Evolutionary conservation across 768 basidiomycete genomes (phyloP).

Genomic region (Exsudoporus frostii): DNA sequence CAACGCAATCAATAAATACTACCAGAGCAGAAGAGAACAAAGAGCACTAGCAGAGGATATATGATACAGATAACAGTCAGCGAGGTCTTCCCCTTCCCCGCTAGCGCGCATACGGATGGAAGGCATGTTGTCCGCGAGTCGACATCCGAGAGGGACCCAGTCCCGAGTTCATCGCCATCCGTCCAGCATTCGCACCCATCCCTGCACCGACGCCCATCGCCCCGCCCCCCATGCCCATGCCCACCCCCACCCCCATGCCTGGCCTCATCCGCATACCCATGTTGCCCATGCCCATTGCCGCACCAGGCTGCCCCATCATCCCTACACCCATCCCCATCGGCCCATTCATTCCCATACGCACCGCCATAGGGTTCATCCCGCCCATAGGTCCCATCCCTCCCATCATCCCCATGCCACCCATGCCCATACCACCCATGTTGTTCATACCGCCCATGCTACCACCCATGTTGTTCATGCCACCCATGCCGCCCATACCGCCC

Average conservation of each 20-base stretch:
- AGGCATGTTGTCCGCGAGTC: conserved; percentile 54
- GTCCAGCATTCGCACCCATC: conserved; percentile 33
- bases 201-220: conserved; percentile 34
- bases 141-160: conserved; percentile 48
- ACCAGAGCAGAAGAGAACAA: conserved; percentile 10
- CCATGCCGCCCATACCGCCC: conserved; percentile 39
- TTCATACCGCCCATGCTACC: conserved; percentile 21
- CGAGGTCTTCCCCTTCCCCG: not conserved
- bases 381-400: conserved; percentile 26
- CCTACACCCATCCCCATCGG: conserved; percentile 41
- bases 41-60: conserved; percentile 27
- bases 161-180: conserved; percentile 41
- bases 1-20: conserved; percentile 14
- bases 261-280: conserved; percentile 37
- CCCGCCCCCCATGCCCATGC: conserved; percentile 38
- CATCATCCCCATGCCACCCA: conserved; percentile 39
- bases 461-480: conserved; percentile 28
- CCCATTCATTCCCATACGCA: conserved; percentile 32
- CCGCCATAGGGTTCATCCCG: conserved; percentile 33
- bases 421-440: conserved; percentile 19
- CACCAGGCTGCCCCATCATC: conserved; percentile 30
- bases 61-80: conserved; percentile 25
- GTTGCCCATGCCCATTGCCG: conserved; percentile 19
- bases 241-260: conserved; percentile 41
- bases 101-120: conserved; percentile 64